Percentiles rank a stretch among this genome's conserved stretches.
Conservation (phyloP, 192 early-diverging fungal species). For the Radiomyces spectabilis region DNA sequence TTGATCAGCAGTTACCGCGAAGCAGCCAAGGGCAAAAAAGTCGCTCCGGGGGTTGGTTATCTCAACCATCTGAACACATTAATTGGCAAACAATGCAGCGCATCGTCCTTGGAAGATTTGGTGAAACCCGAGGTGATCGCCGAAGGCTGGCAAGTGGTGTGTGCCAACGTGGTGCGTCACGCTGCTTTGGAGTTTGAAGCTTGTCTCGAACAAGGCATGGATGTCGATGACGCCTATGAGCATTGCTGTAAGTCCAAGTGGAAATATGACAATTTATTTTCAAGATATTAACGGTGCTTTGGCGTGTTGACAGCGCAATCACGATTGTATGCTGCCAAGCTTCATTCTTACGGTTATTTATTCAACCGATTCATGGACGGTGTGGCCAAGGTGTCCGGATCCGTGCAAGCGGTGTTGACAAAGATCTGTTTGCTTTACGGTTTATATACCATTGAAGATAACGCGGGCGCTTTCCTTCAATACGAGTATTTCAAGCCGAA, state of each 20-base stretch:
- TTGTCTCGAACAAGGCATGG: conserved; percentile 53
- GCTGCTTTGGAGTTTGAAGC: conserved; percentile 75
- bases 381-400: conserved; percentile 55
- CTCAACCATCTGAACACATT: conserved; percentile 50
- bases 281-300: neutral
- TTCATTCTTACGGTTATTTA: conserved; percentile 82
- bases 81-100: conserved; percentile 39
- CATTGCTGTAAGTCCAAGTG: conserved; percentile 48
- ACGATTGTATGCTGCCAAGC: conserved; percentile 73
- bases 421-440: conserved; percentile 78
- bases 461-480: conserved; percentile 82
- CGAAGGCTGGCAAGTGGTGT: conserved; percentile 75
- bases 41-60: conserved; percentile 73
- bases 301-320: conserved; percentile 43
- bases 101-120: conserved; percentile 43
- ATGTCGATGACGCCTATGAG: conserved; percentile 79
- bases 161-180: conserved; percentile 75
- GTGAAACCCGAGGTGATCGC: conserved; percentile 54
- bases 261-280: neutral
- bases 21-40: conserved; percentile 65
- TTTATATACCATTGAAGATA: conserved; percentile 71
- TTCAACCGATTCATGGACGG: conserved; percentile 79
- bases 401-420: conserved; percentile 52
- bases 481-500: conserved; percentile 70
- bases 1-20: conserved; percentile 67